Evolutionary conservation across 148 eudicot genomes (phyloP).

Genomic region (Rhododendron mucronatum): DNA sequence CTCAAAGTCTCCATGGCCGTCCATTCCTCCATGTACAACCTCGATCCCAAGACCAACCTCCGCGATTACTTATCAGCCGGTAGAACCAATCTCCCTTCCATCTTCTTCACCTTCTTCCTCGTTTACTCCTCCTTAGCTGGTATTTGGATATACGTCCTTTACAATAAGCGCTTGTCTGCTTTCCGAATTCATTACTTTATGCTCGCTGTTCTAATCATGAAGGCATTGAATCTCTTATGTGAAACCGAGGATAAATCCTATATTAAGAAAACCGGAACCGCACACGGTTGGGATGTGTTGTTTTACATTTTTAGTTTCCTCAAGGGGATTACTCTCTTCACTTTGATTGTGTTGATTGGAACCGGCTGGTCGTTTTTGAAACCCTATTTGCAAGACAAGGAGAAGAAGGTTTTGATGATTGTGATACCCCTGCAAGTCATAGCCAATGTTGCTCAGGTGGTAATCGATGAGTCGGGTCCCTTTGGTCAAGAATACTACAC

Average conservation of each 20-base stretch:
- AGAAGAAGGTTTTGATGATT: slow-evolving; percentile 2
- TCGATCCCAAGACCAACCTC: slow-evolving; percentile 13
- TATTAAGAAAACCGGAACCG: slow-evolving; percentile 31
- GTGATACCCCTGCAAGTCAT: slow-evolving; percentile 43
- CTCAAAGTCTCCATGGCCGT: slow-evolving; percentile 23
- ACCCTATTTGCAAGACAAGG: slow-evolving; percentile 38
- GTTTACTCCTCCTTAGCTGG: slow-evolving; percentile 17
- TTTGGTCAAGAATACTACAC: slow-evolving; percentile 24
- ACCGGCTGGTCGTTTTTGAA: slow-evolving; percentile 49
- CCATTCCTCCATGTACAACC: slow-evolving; percentile 32
- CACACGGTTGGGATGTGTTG: slow-evolving; percentile 48
- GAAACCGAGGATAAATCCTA: slow-evolving; percentile 42
- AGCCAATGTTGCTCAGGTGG: slow-evolving; percentile 37
- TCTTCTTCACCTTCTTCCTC: slow-evolving; percentile 29
- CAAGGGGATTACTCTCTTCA: slow-evolving; percentile 36
- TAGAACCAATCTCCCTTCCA: slow-evolving; percentile 25
- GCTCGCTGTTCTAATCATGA: slow-evolving; percentile 29
- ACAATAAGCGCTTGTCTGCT: slow-evolving; percentile 21
- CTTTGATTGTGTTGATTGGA: slow-evolving; percentile 40
- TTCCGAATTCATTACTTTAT: slow-evolving; percentile 33
- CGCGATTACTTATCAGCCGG: slow-evolving; percentile 46
- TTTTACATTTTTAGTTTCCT: slow-evolving; percentile 39
- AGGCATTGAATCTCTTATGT: slow-evolving; percentile 11
- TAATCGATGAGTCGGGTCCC: slow-evolving; percentile 36
- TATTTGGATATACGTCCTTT: slow-evolving; percentile 24